Percentiles rank a stretch among this genome's conserved stretches.
Evolutionary conservation across 768 basidiomycete species (phyloP).

Genomic region (Phlebiopsis gigantea): DNA sequence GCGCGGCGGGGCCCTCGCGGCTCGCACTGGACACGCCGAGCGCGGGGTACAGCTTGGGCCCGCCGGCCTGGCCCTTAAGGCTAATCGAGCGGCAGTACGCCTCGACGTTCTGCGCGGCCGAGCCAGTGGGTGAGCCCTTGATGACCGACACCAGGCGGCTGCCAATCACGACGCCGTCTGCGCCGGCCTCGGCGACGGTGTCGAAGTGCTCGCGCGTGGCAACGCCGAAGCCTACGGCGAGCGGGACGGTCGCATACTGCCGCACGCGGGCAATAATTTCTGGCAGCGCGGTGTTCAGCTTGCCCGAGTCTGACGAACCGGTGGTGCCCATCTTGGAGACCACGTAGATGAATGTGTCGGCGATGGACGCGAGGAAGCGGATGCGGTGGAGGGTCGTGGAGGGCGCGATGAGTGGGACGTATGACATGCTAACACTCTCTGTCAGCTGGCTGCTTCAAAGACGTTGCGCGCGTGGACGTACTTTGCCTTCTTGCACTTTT

Average conservation of each 20-base stretch:
- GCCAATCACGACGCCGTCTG: constrained; percentile 93
- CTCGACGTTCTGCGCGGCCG: constrained; percentile 52
- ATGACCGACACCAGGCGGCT: constrained; percentile 81
- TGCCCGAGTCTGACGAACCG: constrained; percentile 74
- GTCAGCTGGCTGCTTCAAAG: constrained; percentile 3
- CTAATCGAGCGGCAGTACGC: constrained; percentile 72
- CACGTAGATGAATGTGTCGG: constrained; percentile 96
- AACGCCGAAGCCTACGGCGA: constrained; percentile 97
- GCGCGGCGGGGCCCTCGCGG: constrained; percentile 24
- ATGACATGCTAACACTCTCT: constrained; percentile 65
- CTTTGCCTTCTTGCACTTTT: constrained; percentile 79
- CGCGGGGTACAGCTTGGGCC: constrained; percentile 9
- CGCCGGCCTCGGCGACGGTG: constrained; percentile 77
- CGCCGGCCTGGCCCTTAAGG: constrained; percentile 31
- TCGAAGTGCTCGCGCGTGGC: constrained; percentile 88
- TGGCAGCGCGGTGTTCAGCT: constrained; percentile 73
- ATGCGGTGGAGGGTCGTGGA: constrained; percentile 86
- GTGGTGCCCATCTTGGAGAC: constrained; percentile 99
- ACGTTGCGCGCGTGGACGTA: constrained; percentile 34
- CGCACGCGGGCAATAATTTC: constrained; percentile 82
- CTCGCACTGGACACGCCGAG: constrained; percentile 28
- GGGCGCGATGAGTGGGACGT: constrained; percentile 92
- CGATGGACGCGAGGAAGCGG: constrained; percentile 86
- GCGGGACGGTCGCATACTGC: constrained; percentile 68
- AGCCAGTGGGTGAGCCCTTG: constrained; percentile 49